Evolutionary conservation across 2,329 filamentous ascomycete species (phyloP), one percentile per base, ranked within the genome.

Genomic region (Monosporascus sp.): DNA sequence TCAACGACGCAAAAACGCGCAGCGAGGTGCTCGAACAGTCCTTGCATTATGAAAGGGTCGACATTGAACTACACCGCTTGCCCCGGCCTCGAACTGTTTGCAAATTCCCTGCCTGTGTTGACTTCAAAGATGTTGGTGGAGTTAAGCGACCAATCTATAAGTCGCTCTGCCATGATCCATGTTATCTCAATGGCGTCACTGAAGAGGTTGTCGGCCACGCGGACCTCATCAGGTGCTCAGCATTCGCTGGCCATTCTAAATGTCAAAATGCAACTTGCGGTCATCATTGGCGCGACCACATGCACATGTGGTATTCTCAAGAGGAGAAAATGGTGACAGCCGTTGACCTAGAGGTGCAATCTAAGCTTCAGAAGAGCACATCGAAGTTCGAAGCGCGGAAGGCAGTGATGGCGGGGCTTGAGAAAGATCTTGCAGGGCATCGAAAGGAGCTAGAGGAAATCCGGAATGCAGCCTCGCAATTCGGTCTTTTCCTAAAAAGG

Each of bases 231-330:
- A 3, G 53, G 0, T 71, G 68, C 51, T 34, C 44, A 6, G 67
- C 66, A 14, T 68, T 70, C 47, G 37, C 3, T 3, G 52, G 54
- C 1, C 42, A 36, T 7, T 50, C 61, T 25, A 42, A 50, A 14
- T 69, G 68, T 49, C 14, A 1, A 15, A 25, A 31, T 31, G 42
- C 11, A 1, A 15, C 37, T 3, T 74, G 70, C 55, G 24, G 46
- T 2, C 70, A 74, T 55, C 51, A 60, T 41, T 73, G 69, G 68
- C 56, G 65, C 31, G 55, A 67, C n/a, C 71, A 74, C 55, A 49
- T 70, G 50, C 70, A 74, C 52, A 60, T 73, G 1, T 53, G 63
- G 1, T 68, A 65, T 53, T 65, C 69, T 37, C 52, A 68, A 15
- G 51, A 54, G 7, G 63, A 64, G 45, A 55, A 56, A 6, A 61